Percentiles rank a stretch among this genome's conserved stretches.
Evolutionary conservation across 768 basidiomycete species (phyloP).

Genomic region (Leccinellum luteum): DNA sequence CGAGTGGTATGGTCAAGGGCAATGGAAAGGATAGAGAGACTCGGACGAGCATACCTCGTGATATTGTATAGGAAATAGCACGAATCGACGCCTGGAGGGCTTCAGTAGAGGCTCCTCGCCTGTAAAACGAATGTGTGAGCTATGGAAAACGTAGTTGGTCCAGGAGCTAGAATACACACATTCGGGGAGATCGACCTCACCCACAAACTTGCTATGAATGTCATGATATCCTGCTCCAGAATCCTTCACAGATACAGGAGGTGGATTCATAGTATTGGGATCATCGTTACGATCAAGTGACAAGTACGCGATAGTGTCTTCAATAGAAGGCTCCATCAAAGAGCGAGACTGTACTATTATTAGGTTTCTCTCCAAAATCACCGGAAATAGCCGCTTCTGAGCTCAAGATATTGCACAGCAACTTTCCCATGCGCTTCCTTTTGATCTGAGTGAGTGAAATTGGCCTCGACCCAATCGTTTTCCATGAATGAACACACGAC

Average conservation of each 20-base stretch:
- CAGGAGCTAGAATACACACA: slow-evolving; percentile 7
- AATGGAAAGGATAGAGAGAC: not conserved
- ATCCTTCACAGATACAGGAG: not conserved
- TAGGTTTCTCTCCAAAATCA: too few species aligned
- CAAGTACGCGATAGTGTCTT: not conserved
- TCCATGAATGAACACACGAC: too few species aligned
- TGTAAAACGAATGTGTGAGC: not conserved
- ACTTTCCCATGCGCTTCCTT: too few species aligned
- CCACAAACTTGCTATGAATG: slow-evolving; percentile 10
- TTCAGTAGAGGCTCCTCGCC: slow-evolving; percentile 76
- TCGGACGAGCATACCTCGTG: slow-evolving; percentile 57
- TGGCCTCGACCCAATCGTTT: too few species aligned
- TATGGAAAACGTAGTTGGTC: not conserved
- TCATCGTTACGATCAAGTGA: slow-evolving; percentile 9
- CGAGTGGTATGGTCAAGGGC: not conserved
- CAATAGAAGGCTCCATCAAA: not conserved
- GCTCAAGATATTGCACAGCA: too few species aligned
- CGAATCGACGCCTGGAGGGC: slow-evolving; percentile 74
- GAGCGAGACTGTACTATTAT: too few species aligned
- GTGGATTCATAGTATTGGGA: not conserved
- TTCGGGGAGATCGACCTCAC: slow-evolving; percentile 20
- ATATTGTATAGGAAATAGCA: slow-evolving; percentile 91
- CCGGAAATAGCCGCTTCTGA: too few species aligned
- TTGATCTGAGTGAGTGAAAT: too few species aligned
- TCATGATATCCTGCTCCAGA: not conserved